phyloP scores from a whole-genome alignment of 345 rosid genomes.

The Linum tenue region DNA sequence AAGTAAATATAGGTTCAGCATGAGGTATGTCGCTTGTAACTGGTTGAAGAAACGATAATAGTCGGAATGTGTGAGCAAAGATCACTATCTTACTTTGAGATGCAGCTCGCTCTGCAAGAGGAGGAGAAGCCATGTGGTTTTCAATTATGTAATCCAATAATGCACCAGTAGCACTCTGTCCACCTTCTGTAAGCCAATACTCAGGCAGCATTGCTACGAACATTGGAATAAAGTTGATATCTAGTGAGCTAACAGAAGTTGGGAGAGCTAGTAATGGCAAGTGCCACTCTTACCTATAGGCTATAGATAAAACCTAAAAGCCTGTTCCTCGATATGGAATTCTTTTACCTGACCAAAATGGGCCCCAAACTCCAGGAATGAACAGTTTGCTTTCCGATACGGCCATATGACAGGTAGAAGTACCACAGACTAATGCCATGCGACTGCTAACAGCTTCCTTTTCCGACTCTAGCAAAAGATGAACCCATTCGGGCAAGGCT shows the following conservation, averaged over 20 bases:
- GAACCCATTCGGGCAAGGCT: neutral
- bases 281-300: too few species aligned
- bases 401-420: slow-evolving; percentile 98
- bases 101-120: slow-evolving; percentile 87
- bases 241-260: neutral
- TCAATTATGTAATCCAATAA: slow-evolving; percentile 74
- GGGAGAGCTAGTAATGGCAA: too few species aligned
- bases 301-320: too few species aligned
- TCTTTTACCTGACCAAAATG: slow-evolving; percentile 87
- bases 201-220: slow-evolving; percentile 78
- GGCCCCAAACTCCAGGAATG: slow-evolving; percentile 98
- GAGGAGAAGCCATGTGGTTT: slow-evolving; percentile 79
- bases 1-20: neutral
- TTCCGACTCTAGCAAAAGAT: slow-evolving; percentile 30
- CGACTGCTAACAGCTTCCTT: slow-evolving; percentile 63
- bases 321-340: neutral
- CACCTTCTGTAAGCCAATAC: slow-evolving; percentile 97
- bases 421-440: slow-evolving; percentile 89
- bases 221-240: neutral
- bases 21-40: neutral
- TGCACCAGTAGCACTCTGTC: slow-evolving; percentile 99
- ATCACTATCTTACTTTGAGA: slow-evolving; percentile 47
- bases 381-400: slow-evolving; percentile 71
- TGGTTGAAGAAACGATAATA: neutral
- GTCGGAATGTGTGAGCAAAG: neutral